Conservation (phyloP, 306 rosid species). For the Cicer pinnatifidum region DNA sequence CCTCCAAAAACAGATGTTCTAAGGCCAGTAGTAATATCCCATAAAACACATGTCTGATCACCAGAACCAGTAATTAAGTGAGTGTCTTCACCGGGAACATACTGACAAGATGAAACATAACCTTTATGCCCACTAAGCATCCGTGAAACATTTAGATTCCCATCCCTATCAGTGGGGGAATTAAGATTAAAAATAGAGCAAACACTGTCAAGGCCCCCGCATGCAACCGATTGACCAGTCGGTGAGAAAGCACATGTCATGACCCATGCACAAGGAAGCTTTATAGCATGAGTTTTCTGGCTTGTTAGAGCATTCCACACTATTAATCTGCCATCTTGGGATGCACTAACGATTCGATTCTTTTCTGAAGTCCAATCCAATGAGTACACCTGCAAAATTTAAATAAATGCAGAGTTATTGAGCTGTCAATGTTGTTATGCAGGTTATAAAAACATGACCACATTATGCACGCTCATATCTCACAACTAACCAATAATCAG, state of each 20-base stretch:
- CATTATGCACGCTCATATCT: background rate
- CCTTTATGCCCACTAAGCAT: conserved; percentile 93
- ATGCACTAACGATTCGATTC: conserved; percentile 96
- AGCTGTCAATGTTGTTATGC: background rate
- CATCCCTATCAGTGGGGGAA: conserved; percentile 81
- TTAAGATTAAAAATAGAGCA: conserved; percentile 94
- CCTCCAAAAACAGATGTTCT: conserved; percentile 95
- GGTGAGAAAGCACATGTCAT: conserved; percentile 97
- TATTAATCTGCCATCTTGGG: conserved; percentile 91
- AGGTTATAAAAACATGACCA: conserved; percentile 3
- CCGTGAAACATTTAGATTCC: conserved; percentile 69
- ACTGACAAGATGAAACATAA: conserved; percentile 91
- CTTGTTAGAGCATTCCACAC: conserved; percentile 98
- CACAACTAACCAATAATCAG: background rate
- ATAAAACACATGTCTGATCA: conserved; percentile 89
- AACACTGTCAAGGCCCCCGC: conserved; percentile 96
- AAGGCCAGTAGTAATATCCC: conserved; percentile 97
- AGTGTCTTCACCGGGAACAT: conserved; percentile 91
- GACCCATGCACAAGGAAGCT: conserved; percentile 98
- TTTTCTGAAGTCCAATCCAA: conserved; percentile 94
- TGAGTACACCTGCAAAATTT: conserved; percentile 74
- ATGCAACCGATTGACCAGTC: conserved; percentile 90
- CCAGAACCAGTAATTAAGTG: conserved; percentile 93
- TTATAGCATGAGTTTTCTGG: conserved; percentile 94
- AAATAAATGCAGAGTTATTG: conserved; percentile 13